Percentiles rank a stretch among this genome's conserved stretches.
phyloP scores from a whole-genome alignment of 805 yeast species.

The Kuraishia piskuri region DNA sequence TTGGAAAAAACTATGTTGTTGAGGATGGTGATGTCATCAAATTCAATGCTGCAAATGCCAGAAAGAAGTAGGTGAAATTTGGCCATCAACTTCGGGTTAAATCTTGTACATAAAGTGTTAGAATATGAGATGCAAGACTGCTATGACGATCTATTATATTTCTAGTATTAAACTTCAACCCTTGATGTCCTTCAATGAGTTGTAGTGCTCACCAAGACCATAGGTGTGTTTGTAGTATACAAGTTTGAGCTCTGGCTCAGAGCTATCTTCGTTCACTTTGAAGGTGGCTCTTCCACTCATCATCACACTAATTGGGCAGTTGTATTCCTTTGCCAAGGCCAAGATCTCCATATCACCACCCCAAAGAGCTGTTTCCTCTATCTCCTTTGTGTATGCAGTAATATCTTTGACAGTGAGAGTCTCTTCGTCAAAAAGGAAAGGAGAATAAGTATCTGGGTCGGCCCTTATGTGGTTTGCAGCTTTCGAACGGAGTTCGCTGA shows the following conservation, averaged over 20 bases:
- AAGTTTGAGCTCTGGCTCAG: constrained; percentile 47
- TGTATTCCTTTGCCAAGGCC: constrained; percentile 66
- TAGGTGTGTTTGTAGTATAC: constrained; percentile 81
- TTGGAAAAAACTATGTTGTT: constrained; percentile 92
- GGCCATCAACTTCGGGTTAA: neutral
- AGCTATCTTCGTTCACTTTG: constrained; percentile 50
- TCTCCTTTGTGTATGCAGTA: constrained; percentile 56
- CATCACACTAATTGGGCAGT: constrained; percentile 67
- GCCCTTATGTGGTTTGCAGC: constrained; percentile 61
- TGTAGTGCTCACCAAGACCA: constrained; percentile 94
- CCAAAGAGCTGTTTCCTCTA: constrained; percentile 84
- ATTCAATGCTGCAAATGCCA: constrained; percentile 77
- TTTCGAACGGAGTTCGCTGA: constrained; percentile 47
- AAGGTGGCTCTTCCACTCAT: constrained; percentile 71
- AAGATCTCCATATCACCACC: constrained; percentile 91
- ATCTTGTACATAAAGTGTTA: neutral
- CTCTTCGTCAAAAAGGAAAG: constrained; percentile 75
- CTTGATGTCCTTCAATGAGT: constrained; percentile 43
- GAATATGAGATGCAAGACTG: too few relatives aligned
- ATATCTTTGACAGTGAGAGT: constrained; percentile 58
- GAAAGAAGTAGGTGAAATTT: neutral
- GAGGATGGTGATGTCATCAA: constrained; percentile 92
- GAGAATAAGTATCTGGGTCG: constrained; percentile 64
- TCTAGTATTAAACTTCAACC: neutral
- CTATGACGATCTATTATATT: too few relatives aligned